Base-by-base conservation (phyloP, 768 basidiomycete genomes). In the Psilocybe cubensis region DNA sequence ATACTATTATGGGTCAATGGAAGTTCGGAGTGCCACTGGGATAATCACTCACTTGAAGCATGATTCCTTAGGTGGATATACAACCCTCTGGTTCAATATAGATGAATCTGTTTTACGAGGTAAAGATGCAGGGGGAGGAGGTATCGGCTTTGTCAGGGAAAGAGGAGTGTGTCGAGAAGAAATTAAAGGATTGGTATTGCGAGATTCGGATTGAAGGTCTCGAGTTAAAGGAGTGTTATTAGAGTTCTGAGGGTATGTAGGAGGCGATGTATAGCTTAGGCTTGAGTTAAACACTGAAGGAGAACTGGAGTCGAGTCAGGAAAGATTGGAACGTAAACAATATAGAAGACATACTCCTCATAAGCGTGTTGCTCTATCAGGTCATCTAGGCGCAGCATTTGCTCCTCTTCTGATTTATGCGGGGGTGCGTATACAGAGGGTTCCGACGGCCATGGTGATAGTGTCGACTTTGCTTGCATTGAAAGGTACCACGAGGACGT, bases 301-400 rank as follows among this genome's bases (percentile, higher is more conserved):
- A 56, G 76, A 72, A 65, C 78, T 74, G 56, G 25, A 33, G 46
- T 56, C 51, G 52, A 58, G 55, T 61, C 25, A 55, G 52, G 51
- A 59, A 58, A 35, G 56, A 45, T 54, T 43, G 54, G 60, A 25
- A 41, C 38, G 56, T 57, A 53, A n/a, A 52, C 50, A 43, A 27
- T 38, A 20, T 45, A 58, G 63, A 56, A 52, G 59, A 74, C 87
- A 60, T 68, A 92, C 89, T 91, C 88, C 61, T 89, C 88, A 69
- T 88, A 92, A 28, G 84, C 87, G 64, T 87, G 82, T 59, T 85
- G 83, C 65, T 90, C 86, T 52, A 92, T 82, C 45, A 92, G 75
- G 66, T 92, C 91, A 64, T 89, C 86, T 40, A 92, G 74, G 40
- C 80, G 77, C 60, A 91, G 82, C 73, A 89, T 88, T 50, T 74